Evolutionary conservation across 495 filamentous ascomycete genomes (phyloP).

Genomic region (Talaromyces thailandensis): DNA sequence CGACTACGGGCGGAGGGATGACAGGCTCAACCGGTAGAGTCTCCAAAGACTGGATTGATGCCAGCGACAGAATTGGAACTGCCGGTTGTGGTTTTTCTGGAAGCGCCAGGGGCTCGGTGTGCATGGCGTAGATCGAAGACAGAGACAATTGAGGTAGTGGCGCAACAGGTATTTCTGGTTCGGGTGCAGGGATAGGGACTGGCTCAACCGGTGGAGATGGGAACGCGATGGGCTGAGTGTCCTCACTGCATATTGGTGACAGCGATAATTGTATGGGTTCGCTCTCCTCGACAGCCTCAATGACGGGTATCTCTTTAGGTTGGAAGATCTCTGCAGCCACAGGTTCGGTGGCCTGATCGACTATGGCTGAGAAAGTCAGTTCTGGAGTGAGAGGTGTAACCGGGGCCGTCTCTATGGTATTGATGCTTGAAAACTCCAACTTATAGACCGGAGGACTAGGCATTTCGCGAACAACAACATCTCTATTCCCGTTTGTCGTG

Average conservation of each 20-base stretch:
- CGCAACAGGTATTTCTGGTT: constrained; percentile 10
- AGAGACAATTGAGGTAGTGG: constrained; percentile 26
- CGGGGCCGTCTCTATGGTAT: constrained; percentile 30
- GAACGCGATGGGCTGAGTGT: constrained; percentile 18
- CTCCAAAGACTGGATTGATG: constrained; percentile 31
- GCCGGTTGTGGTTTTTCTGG: constrained; percentile 8
- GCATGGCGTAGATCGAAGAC: constrained; percentile 37
- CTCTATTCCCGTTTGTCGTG: constrained; percentile 11
- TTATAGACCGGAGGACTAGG: constrained; percentile 13
- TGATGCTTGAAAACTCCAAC: constrained; percentile 26
- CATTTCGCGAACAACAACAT: constrained; percentile 4
- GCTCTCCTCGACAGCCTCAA: not conserved
- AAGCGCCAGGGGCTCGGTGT: constrained; percentile 39
- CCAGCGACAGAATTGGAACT: constrained; percentile 20
- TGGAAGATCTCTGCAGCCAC: constrained; percentile 16
- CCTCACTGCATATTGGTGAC: constrained; percentile 5
- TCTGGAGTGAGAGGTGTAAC: constrained; percentile 19
- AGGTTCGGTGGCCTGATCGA: constrained; percentile 22
- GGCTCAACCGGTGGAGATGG: constrained; percentile 13
- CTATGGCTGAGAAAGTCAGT: constrained; percentile 23
- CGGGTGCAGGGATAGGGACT: constrained; percentile 10
- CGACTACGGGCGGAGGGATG: constrained; percentile 10
- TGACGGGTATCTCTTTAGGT: constrained; percentile 6
- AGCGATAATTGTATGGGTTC: not conserved
- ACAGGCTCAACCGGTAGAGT: constrained; percentile 25